Base-by-base conservation (phyloP, 768 basidiomycete genomes). In the Serendipita vermifera region DNA sequence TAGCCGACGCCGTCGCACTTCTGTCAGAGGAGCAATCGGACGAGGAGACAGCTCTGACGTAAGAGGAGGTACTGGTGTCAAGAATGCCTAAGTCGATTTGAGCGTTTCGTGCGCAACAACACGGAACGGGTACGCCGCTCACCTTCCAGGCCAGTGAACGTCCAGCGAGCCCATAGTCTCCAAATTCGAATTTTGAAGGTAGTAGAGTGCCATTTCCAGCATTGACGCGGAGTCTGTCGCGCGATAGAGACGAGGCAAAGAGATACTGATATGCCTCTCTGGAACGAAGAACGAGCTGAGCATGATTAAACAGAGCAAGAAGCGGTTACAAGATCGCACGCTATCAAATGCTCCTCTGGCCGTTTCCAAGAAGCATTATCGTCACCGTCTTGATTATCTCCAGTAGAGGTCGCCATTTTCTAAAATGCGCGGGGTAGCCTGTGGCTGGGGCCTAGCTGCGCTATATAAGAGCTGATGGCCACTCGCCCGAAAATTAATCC, bases 91-190 rank as follows among this genome's bases (percentile, higher is more conserved):
- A 55, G 54, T 55, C 48, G 7, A 53, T 59, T 56, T 57, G 46
- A 58, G 38, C 59, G 59, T 35, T n/a, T 27, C 7, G 33, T 22
- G 54, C 13, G 33, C 20, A 7, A 57, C 33, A 7, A 31, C 22
- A 31, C 22, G 9, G 14, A 33, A 51, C 14, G 11, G 36, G 15
- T 33, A 38, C 15, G 27, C 17, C 6, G 63, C 65, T 59, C 60
- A 84, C 87, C 83, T 90, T 91, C 88, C 88, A 91, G 54, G 80
- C 81, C 57, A 91, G 68, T 67, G 87, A 88, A 63, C 88, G 74
- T n/a, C 88, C 88, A 57, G 78, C 68, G 5, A 85, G 71, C 46
- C 76, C 79, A 32, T 73, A 65, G 2, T 69, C 64, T 55, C 67
- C 69, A 55, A 73, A 69, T 3, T 70, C 65, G 24, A 60, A 54